Percentiles rank a stretch among this genome's conserved stretches.
phyloP scores from a whole-genome alignment of 164 flowering plant species.

The Stephania japonica region DNA sequence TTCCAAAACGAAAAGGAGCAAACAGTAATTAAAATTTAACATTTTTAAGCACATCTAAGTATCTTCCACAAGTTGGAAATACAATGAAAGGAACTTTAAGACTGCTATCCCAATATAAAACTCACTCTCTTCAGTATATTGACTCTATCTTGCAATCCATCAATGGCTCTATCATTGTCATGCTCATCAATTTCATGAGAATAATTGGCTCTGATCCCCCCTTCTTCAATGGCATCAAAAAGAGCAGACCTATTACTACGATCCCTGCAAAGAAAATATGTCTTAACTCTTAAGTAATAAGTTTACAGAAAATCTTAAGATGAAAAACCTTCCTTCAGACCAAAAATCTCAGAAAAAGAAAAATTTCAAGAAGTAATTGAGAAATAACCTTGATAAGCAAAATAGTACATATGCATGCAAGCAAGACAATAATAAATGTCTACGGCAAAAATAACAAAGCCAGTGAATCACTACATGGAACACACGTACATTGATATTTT shows the following conservation, averaged over 20 bases:
- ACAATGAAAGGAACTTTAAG: neutral
- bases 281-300: too few relatives aligned
- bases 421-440: too few relatives aligned
- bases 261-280: slow-evolving; percentile 61
- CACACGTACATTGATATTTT: neutral
- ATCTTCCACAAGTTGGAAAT: neutral
- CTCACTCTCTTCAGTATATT: slow-evolving; percentile 70
- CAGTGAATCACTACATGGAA: too few relatives aligned
- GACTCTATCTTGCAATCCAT: slow-evolving; percentile 72
- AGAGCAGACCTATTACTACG: slow-evolving; percentile 54
- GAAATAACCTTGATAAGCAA: too few relatives aligned
- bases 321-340: neutral
- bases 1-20: neutral
- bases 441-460: too few relatives aligned
- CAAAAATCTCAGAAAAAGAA: too few relatives aligned
- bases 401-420: too few relatives aligned
- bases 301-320: too few relatives aligned
- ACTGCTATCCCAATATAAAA: neutral
- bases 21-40: neutral
- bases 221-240: slow-evolving; percentile 95
- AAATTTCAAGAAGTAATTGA: too few relatives aligned
- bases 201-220: slow-evolving; percentile 80
- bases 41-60: neutral
- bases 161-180: slow-evolving; percentile 64
- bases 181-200: slow-evolving; percentile 62